Evolutionary conservation across 768 basidiomycete species (phyloP).

Genomic region (Leucogyrophana mollusca): DNA sequence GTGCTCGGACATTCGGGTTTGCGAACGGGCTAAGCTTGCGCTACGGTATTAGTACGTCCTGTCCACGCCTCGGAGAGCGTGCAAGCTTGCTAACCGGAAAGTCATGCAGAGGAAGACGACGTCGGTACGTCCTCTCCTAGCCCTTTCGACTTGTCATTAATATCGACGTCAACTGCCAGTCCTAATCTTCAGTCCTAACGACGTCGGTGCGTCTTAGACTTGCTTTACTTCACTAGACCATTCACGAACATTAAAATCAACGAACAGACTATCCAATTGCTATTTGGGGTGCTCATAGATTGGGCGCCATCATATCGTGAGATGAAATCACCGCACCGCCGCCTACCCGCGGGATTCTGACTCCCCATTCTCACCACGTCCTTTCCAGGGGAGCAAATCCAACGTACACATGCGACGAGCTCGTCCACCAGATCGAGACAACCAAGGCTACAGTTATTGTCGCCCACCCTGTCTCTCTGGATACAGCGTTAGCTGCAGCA

Average conservation of each 20-base stretch:
- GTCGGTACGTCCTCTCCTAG: constrained; percentile 40
- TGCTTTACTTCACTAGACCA: no score
- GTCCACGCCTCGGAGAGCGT: not conserved
- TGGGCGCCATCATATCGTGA: constrained; percentile 61
- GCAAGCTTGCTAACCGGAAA: constrained; percentile 4
- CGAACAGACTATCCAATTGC: constrained; percentile 51
- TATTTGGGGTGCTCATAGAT: constrained; percentile 59
- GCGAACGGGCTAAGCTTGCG: constrained; percentile 52
- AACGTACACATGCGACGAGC: constrained; percentile 29
- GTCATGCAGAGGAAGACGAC: constrained; percentile 44
- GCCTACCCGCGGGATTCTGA: constrained; percentile 1
- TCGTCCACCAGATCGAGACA: constrained; percentile 30
- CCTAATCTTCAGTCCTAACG: constrained; percentile 63
- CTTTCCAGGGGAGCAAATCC: constrained; percentile 33
- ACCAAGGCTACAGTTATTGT: constrained; percentile 28
- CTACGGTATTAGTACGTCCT: constrained; percentile 45
- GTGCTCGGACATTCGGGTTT: constrained; percentile 45
- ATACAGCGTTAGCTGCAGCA: constrained; percentile 28
- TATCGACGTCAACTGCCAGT: constrained; percentile 33
- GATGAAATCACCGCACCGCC: constrained; percentile 12
- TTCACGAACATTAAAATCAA: no score
- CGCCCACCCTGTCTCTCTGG: constrained; percentile 25
- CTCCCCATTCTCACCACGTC: not conserved
- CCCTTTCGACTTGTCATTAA: not conserved
- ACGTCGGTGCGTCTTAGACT: constrained; percentile 43